These are phyloP conservation scores for Anacardium occidentale DNA, from an alignment of 345 rosid genomes.

Conservation along the genomic window DNA sequence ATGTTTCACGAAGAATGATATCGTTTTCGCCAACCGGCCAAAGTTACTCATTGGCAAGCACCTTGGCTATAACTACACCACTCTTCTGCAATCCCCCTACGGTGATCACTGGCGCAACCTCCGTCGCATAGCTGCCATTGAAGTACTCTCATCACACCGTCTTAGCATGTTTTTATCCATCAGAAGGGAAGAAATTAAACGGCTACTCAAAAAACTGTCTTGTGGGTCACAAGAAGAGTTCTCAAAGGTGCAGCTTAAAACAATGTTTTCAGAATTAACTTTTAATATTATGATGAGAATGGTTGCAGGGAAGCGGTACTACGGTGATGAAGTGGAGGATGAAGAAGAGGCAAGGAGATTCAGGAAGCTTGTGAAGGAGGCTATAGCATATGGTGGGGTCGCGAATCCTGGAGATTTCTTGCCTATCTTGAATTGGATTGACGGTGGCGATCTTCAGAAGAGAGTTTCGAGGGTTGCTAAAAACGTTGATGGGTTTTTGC, in stretches of 20 bases:
- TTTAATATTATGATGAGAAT: slow-evolving; percentile 32
- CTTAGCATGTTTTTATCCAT: slow-evolving; percentile 30
- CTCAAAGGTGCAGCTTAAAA: slow-evolving; percentile 40
- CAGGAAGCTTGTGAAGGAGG: slow-evolving; percentile 29
- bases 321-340: slow-evolving; percentile 39
- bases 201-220: slow-evolving; percentile 36
- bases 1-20: slow-evolving; percentile 53
- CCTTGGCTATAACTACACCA: slow-evolving; percentile 42
- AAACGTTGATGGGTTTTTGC: slow-evolving; percentile 45
- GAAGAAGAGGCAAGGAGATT: slow-evolving; percentile 39
- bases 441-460: slow-evolving; percentile 33
- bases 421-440: slow-evolving; percentile 36
- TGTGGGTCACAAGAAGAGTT: slow-evolving; percentile 23
- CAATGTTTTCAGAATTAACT: slow-evolving; percentile 36
- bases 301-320: slow-evolving; percentile 63
- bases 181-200: slow-evolving; percentile 46
- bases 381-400: slow-evolving; percentile 13
- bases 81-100: slow-evolving; percentile 33
- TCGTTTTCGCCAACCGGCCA: slow-evolving; percentile 47
- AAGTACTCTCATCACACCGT: slow-evolving; percentile 54
- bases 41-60: slow-evolving; percentile 27
- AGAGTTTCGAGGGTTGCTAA: slow-evolving; percentile 28
- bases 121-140: slow-evolving; percentile 41
- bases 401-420: slow-evolving; percentile 39
- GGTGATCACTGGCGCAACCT: slow-evolving; percentile 77